Evolutionary conservation across 2,329 filamentous ascomycete species (phyloP).

Genomic region (Xylariaceae sp.): DNA sequence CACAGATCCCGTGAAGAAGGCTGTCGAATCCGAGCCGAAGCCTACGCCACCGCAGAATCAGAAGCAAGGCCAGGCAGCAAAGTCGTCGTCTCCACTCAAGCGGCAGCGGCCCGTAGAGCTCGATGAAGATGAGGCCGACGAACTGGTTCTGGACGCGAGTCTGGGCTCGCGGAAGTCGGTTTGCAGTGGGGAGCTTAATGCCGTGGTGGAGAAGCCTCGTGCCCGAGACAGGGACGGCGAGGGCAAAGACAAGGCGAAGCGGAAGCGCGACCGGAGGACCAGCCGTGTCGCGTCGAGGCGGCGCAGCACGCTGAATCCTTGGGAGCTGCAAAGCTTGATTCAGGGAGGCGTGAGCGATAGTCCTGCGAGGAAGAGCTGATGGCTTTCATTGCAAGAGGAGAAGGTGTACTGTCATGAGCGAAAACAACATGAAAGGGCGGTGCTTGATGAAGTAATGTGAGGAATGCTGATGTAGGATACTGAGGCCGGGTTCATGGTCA

Average conservation of each 20-base stretch:
- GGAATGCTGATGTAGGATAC: neutral
- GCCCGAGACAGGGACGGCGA: neutral
- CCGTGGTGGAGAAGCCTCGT: neutral
- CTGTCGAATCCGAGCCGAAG: conserved; percentile 4
- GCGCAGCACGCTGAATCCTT: conserved; percentile 70
- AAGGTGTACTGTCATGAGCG: neutral
- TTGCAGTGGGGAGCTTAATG: neutral
- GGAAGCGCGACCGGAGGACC: conserved; percentile 35
- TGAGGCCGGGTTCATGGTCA: conserved; percentile 2
- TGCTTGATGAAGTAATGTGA: neutral
- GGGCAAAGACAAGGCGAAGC: neutral
- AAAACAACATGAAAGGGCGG: no score
- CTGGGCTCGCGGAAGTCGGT: neutral
- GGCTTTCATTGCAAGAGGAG: no score
- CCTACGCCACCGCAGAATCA: neutral
- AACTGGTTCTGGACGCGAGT: conserved; percentile 2
- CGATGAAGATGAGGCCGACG: conserved; percentile 1
- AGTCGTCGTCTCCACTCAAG: no score
- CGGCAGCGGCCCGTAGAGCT: neutral
- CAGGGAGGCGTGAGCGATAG: conserved; percentile 41
- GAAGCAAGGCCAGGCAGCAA: neutral
- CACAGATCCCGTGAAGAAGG: conserved; percentile 16
- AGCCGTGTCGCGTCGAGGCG: conserved; percentile 57
- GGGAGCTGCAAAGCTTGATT: conserved; percentile 67
- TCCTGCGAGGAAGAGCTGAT: conserved; percentile 12